These are phyloP conservation scores for Earliella scabrosa DNA, from an alignment of 1,284 basidiomycete species.

Conservation along the genomic window DNA sequence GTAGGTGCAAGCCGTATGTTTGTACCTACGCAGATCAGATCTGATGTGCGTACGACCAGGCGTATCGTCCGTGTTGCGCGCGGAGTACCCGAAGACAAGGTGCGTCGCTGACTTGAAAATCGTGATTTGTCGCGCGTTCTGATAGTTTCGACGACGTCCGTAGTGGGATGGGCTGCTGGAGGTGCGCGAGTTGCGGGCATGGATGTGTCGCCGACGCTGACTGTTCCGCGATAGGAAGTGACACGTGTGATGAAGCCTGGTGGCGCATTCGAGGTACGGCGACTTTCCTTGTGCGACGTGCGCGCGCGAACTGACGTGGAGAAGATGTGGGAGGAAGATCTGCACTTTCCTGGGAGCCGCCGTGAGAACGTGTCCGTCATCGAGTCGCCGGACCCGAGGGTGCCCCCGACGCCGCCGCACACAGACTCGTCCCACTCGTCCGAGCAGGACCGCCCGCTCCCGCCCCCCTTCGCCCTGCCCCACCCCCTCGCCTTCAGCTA, in stretches of 20 bases:
- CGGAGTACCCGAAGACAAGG: slow-evolving; percentile 75
- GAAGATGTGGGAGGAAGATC: slow-evolving; percentile 71
- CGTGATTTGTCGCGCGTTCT: slow-evolving; percentile 1
- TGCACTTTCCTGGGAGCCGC: slow-evolving; percentile 62
- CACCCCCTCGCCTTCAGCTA: slow-evolving; percentile 18
- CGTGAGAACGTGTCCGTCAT: slow-evolving; percentile 15
- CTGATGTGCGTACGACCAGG: slow-evolving; percentile 37
- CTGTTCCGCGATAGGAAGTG: slow-evolving; percentile 46
- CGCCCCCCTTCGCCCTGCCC: not conserved
- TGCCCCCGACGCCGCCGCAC: slow-evolving; percentile 19
- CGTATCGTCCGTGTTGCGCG: slow-evolving; percentile 70
- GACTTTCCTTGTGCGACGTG: slow-evolving; percentile 1
- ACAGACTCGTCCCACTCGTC: slow-evolving; percentile 20
- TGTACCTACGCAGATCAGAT: slow-evolving; percentile 17
- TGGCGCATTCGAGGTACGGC: slow-evolving; percentile 61
- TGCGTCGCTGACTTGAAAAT: slow-evolving; percentile 32
- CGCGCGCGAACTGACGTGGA: not conserved
- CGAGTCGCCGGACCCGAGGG: slow-evolving; percentile 16
- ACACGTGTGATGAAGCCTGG: slow-evolving; percentile 70
- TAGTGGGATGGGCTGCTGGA: slow-evolving; percentile 70
- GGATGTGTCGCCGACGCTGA: slow-evolving; percentile 8
- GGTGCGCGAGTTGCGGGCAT: slow-evolving; percentile 28
- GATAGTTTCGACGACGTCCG: slow-evolving; percentile 8
- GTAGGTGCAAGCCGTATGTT: slow-evolving; percentile 41
- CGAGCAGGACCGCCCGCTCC: slow-evolving; percentile 8